Conservation (phyloP, 2,329 filamentous ascomycete species). For the Fusarium drepaniforme region DNA sequence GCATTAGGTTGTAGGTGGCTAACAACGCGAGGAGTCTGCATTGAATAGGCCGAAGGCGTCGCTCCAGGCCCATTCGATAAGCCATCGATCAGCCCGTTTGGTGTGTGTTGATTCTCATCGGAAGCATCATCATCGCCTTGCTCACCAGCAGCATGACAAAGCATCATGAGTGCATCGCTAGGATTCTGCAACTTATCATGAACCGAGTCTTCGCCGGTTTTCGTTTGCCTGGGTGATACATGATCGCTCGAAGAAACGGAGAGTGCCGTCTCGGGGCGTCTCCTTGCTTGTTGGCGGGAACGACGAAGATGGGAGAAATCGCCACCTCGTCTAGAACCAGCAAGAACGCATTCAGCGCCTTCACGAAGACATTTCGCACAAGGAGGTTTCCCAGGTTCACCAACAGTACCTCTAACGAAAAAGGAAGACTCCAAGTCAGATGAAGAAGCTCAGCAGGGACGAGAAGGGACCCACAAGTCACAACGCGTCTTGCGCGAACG, state of each 20-base stretch:
- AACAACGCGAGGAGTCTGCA: neutral
- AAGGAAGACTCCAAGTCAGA: neutral
- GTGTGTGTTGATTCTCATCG: neutral
- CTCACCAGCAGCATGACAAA: neutral
- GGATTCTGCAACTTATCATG: neutral
- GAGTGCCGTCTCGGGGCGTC: neutral
- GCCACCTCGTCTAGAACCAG: conserved; percentile 14
- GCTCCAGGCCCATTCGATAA: neutral
- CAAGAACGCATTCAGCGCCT: conserved; percentile 19
- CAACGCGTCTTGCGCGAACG: conserved; percentile 23
- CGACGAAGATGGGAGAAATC: conserved; percentile 23
- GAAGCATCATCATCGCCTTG: neutral
- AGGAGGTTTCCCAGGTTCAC: conserved; percentile 15
- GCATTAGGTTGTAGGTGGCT: neutral
- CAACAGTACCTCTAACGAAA: conserved; percentile 4
- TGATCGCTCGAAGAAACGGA: conserved; percentile 12
- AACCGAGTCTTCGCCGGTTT: conserved; percentile 1
- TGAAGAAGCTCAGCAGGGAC: neutral
- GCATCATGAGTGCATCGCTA: neutral
- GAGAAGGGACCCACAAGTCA: conserved; percentile 14
- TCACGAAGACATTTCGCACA: conserved; percentile 23
- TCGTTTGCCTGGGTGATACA: conserved; percentile 9
- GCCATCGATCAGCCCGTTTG: neutral
- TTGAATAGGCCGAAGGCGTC: neutral
- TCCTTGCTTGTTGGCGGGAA: conserved; percentile 2